These are phyloP conservation scores for Breynia disticha DNA, from an alignment of 441 rosid species.

Conservation along the genomic window DNA sequence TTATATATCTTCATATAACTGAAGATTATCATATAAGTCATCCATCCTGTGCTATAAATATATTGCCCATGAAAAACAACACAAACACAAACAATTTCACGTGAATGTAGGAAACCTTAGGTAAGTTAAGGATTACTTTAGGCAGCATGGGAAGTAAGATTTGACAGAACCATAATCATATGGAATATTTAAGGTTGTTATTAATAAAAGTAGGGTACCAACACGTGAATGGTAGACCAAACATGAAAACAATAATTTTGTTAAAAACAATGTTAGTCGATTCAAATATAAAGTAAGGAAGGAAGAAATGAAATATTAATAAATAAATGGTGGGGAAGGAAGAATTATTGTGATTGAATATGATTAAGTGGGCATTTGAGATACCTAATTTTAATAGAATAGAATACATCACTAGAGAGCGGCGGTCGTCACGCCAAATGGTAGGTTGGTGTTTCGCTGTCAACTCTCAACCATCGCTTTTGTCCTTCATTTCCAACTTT, in stretches of 20 bases:
- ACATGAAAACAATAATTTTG: neutral
- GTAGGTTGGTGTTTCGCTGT: slow-evolving; percentile 24
- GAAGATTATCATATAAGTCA: too few relatives aligned
- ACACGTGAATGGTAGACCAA: neutral
- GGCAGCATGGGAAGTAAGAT: neutral
- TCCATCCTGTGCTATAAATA: too few relatives aligned
- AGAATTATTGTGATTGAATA: slow-evolving; percentile 9
- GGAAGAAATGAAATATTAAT: too few relatives aligned
- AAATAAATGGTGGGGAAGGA: too few relatives aligned
- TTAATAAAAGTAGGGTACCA: neutral
- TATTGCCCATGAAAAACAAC: too few relatives aligned
- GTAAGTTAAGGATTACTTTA: too few relatives aligned
- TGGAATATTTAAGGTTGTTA: neutral
- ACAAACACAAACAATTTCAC: too few relatives aligned
- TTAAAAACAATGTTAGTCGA: neutral
- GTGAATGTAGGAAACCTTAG: too few relatives aligned
- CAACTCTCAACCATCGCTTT: neutral
- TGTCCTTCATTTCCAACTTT: neutral
- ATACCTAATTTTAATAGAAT: slow-evolving; percentile 5
- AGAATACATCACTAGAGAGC: slow-evolving; percentile 5
- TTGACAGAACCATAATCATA: neutral
- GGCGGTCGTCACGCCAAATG: slow-evolving; percentile 6
- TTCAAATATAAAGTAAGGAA: neutral
- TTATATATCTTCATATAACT: too few relatives aligned
- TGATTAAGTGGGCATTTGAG: slow-evolving; percentile 5